These are phyloP conservation scores for Tuber brumale DNA, from an alignment of 495 filamentous ascomycete species.

Conservation along the genomic window DNA sequence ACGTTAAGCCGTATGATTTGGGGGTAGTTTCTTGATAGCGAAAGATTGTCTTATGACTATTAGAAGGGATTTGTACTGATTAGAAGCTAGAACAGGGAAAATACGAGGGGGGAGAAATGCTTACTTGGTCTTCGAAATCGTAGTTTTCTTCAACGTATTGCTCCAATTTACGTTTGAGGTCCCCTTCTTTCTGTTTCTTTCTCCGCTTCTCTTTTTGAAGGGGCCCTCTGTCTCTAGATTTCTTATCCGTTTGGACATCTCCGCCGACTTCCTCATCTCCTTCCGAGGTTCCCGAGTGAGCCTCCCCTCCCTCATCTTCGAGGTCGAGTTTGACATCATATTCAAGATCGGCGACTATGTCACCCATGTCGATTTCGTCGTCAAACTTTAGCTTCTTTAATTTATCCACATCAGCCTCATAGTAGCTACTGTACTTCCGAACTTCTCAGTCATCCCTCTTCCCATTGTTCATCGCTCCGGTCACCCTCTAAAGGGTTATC, in stretches of 20 bases:
- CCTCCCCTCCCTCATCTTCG: constrained; percentile 41
- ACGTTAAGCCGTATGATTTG: constrained; percentile 75
- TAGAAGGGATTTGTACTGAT: constrained; percentile 13
- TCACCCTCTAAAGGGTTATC: constrained; percentile 70
- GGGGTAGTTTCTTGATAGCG: constrained; percentile 92
- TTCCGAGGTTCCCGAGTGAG: constrained; percentile 20
- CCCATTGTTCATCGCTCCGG: constrained; percentile 82
- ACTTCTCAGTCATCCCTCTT: constrained; percentile 74
- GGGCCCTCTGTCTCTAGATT: constrained; percentile 59
- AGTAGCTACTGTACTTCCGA: constrained; percentile 88
- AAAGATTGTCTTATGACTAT: constrained; percentile 54
- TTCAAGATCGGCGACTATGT: constrained; percentile 72
- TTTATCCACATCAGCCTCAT: constrained; percentile 59
- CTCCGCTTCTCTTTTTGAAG: constrained; percentile 60
- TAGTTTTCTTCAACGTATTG: constrained; percentile 77
- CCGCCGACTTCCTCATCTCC: constrained; percentile 38
- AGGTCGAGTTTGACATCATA: constrained; percentile 44
- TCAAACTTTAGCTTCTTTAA: constrained; percentile 90
- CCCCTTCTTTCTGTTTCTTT: constrained; percentile 65
- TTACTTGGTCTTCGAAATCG: constrained; percentile 59
- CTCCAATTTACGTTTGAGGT: constrained; percentile 76
- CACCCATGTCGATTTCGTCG: constrained; percentile 92
- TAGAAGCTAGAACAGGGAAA: neutral
- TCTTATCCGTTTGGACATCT: constrained; percentile 6
- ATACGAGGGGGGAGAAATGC: constrained; percentile 45